These are phyloP conservation scores for Zostera marina DNA, from an alignment of 116 monocot species.

Conservation along the genomic window DNA sequence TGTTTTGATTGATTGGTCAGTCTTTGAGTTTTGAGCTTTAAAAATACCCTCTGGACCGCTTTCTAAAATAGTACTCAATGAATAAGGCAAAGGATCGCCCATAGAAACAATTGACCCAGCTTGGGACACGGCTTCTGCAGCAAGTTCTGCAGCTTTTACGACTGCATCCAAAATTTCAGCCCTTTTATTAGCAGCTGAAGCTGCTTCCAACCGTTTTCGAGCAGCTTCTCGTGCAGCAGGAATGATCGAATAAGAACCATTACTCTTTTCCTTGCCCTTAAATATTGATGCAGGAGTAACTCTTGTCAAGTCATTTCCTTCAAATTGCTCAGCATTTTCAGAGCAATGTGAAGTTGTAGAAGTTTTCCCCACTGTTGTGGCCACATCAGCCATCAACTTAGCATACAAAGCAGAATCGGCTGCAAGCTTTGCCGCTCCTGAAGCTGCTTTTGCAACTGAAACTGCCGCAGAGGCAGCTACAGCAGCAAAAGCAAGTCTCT, in stretches of 20 bases:
- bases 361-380: constrained; percentile 16
- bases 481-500: constrained; percentile 76
- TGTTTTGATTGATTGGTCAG: constrained; percentile 9
- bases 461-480: constrained; percentile 57
- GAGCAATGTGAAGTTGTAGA: constrained; percentile 9
- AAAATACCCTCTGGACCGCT: constrained; percentile 67
- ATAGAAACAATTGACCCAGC: constrained; percentile 70
- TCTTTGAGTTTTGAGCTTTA: constrained; percentile 20
- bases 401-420: constrained; percentile 71
- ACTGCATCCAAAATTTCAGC: constrained; percentile 93
- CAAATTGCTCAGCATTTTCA: constrained; percentile 14
- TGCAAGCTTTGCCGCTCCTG: constrained; percentile 81
- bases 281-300: constrained; percentile 28
- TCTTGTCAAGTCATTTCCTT: constrained; percentile 16
- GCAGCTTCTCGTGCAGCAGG: constrained; percentile 58
- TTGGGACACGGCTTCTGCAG: constrained; percentile 75
- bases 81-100: constrained; percentile 87
- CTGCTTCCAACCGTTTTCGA: constrained; percentile 63
- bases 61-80: constrained; percentile 48
- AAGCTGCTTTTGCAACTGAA: constrained; percentile 87
- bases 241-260: constrained; percentile 39
- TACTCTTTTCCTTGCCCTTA: constrained; percentile 31
- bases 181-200: constrained; percentile 74
- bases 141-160: constrained; percentile 85
- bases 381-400: constrained; percentile 86